Base-by-base conservation (phyloP, 305 asterid species). In the Ajuga reptans region DNA sequence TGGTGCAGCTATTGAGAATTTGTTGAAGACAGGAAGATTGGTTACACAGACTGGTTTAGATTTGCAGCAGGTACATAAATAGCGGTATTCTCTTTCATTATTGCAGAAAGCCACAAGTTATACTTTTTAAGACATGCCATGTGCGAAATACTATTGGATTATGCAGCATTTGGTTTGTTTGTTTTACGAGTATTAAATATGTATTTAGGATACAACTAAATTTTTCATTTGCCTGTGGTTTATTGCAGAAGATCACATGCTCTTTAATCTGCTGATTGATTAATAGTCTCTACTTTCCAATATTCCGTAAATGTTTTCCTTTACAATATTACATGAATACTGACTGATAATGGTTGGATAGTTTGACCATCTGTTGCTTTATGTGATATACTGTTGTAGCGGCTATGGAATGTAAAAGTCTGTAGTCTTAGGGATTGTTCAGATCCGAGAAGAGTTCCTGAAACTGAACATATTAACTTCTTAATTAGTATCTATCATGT, bases 11-110 rank as follows among this genome's bases (percentile, higher is more conserved):
- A 79, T 93, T 79, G 96, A 88, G 63, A 90, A 82, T 78, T 65
- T 93, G 89, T 66, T 93, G 80, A 90, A 88, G 88, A 93, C 98
- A 7, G 98, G 98, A 74, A 78, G 80, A 66, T 66, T 93, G 81
- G 69, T 16, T 45, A 87, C 98, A 62, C 84, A 83, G 68, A 74
- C 95, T 33, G 92, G 96, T 65, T 74, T 93, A 65, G 98, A 93
- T 81, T 78, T 93, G 81, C 95, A 84, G 79, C 96, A 93, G 98
- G 98, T 92, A 92, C 72, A 43, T 14, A 53, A 17, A 29, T 43
- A 60, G 37, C 43, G 17, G 3, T 53, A 60, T 68, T 68, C 66
- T 10, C 72, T 64, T 41, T 43, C 47, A 71, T 39, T 68, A 31
- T 77, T 65, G 46, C 31, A 15, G 43, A 49, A 34, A 39, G 50